These are phyloP conservation scores for Candida khao-thaluensis DNA, from an alignment of 805 yeast species.

Conservation along the genomic window DNA sequence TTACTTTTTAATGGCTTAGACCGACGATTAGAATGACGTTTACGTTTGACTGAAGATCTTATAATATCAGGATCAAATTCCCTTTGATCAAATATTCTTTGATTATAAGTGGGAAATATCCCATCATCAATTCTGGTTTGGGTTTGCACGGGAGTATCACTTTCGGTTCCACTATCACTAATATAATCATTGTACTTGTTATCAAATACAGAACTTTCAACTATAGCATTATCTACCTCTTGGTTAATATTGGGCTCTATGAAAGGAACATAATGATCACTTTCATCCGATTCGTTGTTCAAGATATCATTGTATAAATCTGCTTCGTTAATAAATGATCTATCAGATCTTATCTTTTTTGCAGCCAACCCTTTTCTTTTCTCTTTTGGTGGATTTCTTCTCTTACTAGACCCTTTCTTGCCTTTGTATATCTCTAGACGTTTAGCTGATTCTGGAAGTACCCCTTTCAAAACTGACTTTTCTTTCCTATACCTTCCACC, in stretches of 20 bases:
- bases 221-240: conserved; percentile 1
- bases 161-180: conserved; percentile 9
- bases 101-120: background rate
- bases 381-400: conserved; percentile 13
- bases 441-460: conserved; percentile 41
- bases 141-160: background rate
- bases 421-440: conserved; percentile 25
- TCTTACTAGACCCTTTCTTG: background rate
- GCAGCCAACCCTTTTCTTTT: conserved; percentile 39
- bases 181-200: conserved; percentile 11
- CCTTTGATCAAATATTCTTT: background rate
- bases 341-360: conserved; percentile 18
- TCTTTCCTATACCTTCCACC: conserved; percentile 28
- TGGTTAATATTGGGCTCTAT: background rate
- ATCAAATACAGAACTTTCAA: conserved; percentile 12
- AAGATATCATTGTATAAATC: conserved; percentile 13
- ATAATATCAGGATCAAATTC: conserved; percentile 4
- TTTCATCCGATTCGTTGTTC: conserved; percentile 5
- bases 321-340: conserved; percentile 9
- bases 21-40: background rate
- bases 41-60: background rate
- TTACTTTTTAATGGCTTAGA: background rate
- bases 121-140: background rate
- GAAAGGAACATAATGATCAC: conserved; percentile 9
- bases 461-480: conserved; percentile 33